Evolutionary conservation across 345 rosid genomes (phyloP).

Genomic region (Salix udensis): DNA sequence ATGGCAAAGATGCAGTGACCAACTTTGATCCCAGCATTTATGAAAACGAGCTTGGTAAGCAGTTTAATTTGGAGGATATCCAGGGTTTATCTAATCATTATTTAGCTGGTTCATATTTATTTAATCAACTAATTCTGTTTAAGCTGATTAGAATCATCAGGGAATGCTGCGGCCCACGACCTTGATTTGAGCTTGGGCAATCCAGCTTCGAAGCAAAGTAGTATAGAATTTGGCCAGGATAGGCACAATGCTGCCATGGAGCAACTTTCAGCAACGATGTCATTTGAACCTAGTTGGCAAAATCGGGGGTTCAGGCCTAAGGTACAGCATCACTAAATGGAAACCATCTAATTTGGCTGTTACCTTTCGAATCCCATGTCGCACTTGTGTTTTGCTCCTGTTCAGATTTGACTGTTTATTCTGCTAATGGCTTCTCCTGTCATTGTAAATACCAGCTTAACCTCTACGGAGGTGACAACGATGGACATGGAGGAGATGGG

Average conservation of each 20-base stretch:
- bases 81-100: not conserved
- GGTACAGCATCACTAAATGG: conserved; percentile 24
- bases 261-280: conserved; percentile 23
- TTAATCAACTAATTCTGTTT: not conserved
- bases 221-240: conserved; percentile 15
- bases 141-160: conserved; percentile 38
- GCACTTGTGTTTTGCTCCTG: not conserved
- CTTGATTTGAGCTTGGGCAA: conserved; percentile 86
- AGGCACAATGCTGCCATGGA: conserved; percentile 24
- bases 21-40: conserved; percentile 86
- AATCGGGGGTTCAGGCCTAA: conserved; percentile 36
- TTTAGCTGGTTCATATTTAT: not conserved
- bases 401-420: not conserved
- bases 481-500: conserved; percentile 24
- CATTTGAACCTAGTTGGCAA: conserved; percentile 41
- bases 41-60: conserved; percentile 57
- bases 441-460: conserved; percentile 1
- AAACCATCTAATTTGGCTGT: not conserved
- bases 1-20: conserved; percentile 93
- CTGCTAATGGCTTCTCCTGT: not conserved
- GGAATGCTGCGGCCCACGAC: conserved; percentile 48
- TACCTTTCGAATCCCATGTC: no score
- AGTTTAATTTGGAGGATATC: not conserved
- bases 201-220: conserved; percentile 37
- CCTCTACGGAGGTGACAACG: conserved; percentile 23